Base-by-base conservation (phyloP, 208 protist genomes). In the Novymonas esmeraldas region DNA sequence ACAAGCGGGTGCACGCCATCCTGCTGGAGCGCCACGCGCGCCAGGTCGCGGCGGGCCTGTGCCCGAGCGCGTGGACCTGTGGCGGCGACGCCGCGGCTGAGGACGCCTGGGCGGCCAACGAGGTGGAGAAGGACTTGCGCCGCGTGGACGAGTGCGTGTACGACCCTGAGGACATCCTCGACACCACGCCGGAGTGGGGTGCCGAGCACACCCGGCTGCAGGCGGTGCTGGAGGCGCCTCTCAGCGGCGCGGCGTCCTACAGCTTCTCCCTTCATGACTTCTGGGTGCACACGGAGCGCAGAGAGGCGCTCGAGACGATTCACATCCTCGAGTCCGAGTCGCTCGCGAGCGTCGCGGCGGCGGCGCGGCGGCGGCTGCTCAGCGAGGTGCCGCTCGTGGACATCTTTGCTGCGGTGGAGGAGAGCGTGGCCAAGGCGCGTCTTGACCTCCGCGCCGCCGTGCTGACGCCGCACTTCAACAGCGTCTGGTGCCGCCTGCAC, bases 131-230 rank as follows among this genome's bases (percentile, higher is more conserved):
- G 22, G 71, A 76, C 78, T 60, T 83, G 71, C 71, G 84, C 10
- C 64, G 79, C 28, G 70, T 93, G 18, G 66, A 78, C 16, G 81
- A 90, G 28, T 81, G 84, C 58, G 74, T 84, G 6, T 87, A 84
- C 73, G 91, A 96, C 63, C 84, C 87, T 2, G 86, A 89, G 46
- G 87, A 96, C 50, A 52, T 86, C 36, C 63, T 82, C n/a, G 85
- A 94, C 69, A 57, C 58, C 24, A 71, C 72, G 0, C 72, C 82
- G 2, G 89, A 89, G 64, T 96, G 91, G 91, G 64, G 82, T 33
- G 44, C 38, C n/a, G 87, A 96, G 77, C 80, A 92, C 48, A 67
- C 73, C 28, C 33, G 26, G 20, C 83, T 94, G 7, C 58, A 83
- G 55, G 64, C 76, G 24, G 36, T 92, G 7, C 65, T 91, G 72